These are phyloP conservation scores for Xerocomus cyaneibrunnescens DNA, from an alignment of 1,284 basidiomycete species.

Conservation along the genomic window DNA sequence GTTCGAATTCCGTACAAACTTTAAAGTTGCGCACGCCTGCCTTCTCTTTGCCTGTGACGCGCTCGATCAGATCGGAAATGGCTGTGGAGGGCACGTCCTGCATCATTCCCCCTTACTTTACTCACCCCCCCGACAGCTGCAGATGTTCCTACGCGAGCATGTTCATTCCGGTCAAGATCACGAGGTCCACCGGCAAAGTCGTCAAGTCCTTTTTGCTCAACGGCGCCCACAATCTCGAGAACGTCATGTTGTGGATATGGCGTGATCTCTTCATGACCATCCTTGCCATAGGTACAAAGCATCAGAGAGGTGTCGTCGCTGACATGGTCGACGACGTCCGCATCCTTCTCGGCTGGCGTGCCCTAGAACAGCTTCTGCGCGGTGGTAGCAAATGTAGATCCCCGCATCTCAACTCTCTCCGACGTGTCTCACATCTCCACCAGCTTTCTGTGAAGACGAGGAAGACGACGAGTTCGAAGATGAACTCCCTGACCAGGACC, in stretches of 20 bases:
- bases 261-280: slow-evolving; percentile 60
- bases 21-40: slow-evolving; percentile 52
- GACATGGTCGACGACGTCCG: slow-evolving; percentile 60
- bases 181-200: slow-evolving; percentile 40
- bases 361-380: slow-evolving; percentile 50
- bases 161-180: slow-evolving; percentile 48
- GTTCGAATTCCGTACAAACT: slow-evolving; percentile 56
- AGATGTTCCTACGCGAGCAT: slow-evolving; percentile 41
- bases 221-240: slow-evolving; percentile 49
- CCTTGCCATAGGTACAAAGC: slow-evolving; percentile 40
- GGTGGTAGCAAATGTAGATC: slow-evolving; percentile 48
- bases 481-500: slow-evolving; percentile 15
- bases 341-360: slow-evolving; percentile 45
- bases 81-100: slow-evolving; percentile 46
- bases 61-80: slow-evolving; percentile 44
- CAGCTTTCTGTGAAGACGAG: slow-evolving; percentile 25
- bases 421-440: slow-evolving; percentile 4
- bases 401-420: not conserved
- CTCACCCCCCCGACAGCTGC: slow-evolving; percentile 18
- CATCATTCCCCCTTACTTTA: not conserved
- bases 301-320: slow-evolving; percentile 41
- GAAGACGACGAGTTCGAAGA: slow-evolving; percentile 36
- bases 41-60: slow-evolving; percentile 50
- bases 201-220: slow-evolving; percentile 52
- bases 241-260: slow-evolving; percentile 64